A percentile compares a stretch with the other conserved stretches of the same genome.
Evolutionary conservation across 345 rosid genomes (phyloP).

Genomic region (Nasturtium officinale): DNA sequence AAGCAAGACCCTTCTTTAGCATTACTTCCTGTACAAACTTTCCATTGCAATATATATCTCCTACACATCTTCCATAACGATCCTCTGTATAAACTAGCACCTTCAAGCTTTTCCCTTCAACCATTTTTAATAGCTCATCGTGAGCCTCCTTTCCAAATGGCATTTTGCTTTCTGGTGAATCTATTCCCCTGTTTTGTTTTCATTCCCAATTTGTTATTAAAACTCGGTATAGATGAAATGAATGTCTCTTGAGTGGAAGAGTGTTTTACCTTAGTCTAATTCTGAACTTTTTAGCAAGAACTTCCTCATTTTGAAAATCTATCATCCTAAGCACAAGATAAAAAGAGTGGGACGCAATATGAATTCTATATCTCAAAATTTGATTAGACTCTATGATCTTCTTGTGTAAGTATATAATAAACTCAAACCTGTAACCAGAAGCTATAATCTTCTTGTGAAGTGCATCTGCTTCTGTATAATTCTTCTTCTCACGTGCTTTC

Average conservation of each 20-base stretch:
- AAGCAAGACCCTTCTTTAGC: conserved; percentile 84
- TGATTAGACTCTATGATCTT: not conserved
- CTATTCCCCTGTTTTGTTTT: conserved; percentile 70
- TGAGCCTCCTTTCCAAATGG: conserved; percentile 75
- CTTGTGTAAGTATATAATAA: not conserved
- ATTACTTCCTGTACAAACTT: conserved; percentile 60
- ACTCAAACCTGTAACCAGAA: conserved; percentile 71
- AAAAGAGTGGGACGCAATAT: conserved; percentile 1
- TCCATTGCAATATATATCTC: conserved; percentile 77
- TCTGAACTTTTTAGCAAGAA: conserved; percentile 76
- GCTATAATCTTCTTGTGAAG: conserved; percentile 63
- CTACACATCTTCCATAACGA: conserved; percentile 68
- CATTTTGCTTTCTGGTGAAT: conserved; percentile 86
- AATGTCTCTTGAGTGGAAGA: not conserved
- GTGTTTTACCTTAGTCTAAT: conserved; percentile 68
- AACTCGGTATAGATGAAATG: no score
- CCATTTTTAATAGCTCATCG: conserved; percentile 60
- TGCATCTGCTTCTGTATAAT: conserved; percentile 65
- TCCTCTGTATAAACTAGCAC: conserved; percentile 67
- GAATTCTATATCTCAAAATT: not conserved
- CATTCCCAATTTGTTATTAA: no score
- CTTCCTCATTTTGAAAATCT: conserved; percentile 46
- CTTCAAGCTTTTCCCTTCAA: conserved; percentile 67
- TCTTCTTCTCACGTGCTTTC: conserved; percentile 60
- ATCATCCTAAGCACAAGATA: conserved; percentile 35